Conservation (phyloP, 1,139 yeast species). For the Wickerhamomyces sp. region DNA sequence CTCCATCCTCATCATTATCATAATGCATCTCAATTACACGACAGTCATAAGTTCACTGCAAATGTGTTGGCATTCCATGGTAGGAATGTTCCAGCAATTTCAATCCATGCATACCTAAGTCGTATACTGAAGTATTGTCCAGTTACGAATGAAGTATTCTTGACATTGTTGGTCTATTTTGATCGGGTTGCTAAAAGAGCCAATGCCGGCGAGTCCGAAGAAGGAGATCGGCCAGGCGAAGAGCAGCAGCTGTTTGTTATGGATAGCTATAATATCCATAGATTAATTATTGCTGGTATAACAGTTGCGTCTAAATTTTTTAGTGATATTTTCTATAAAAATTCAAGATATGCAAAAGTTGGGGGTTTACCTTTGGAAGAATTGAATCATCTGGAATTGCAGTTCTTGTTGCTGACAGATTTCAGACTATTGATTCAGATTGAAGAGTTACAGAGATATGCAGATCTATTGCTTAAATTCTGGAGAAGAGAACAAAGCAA, state of each 20-base stretch:
- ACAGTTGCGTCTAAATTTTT: slow-evolving; percentile 95
- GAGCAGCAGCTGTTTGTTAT: slow-evolving; percentile 69
- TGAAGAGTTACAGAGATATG: slow-evolving; percentile 88
- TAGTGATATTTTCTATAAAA: slow-evolving; percentile 93
- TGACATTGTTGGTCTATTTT: slow-evolving; percentile 84
- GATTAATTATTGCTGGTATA: slow-evolving; percentile 92
- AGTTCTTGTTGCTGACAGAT: slow-evolving; percentile 78
- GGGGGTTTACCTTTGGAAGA: slow-evolving; percentile 97
- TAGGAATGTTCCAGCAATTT: slow-evolving; percentile 89
- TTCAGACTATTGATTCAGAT: slow-evolving; percentile 74
- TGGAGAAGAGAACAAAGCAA: slow-evolving; percentile 61
- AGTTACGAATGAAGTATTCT: slow-evolving; percentile 91
- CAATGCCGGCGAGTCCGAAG: slow-evolving; percentile 40
- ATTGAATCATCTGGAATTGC: slow-evolving; percentile 85
- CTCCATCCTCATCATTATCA: slow-evolving; percentile 71
- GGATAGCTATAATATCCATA: slow-evolving; percentile 94
- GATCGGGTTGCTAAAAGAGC: slow-evolving; percentile 92
- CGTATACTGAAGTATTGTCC: slow-evolving; percentile 96
- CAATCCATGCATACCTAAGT: slow-evolving; percentile 81
- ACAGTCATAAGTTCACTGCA: slow-evolving; percentile 50
- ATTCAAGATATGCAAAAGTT: slow-evolving; percentile 93
- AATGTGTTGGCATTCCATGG: slow-evolving; percentile 92
- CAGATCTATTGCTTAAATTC: slow-evolving; percentile 76
- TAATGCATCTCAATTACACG: slow-evolving; percentile 34
- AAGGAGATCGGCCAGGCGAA: slow-evolving; percentile 10